Evolutionary conservation across 2,329 filamentous ascomycete genomes (phyloP).

Genomic region (Colletotrichum neosansevieriae): DNA sequence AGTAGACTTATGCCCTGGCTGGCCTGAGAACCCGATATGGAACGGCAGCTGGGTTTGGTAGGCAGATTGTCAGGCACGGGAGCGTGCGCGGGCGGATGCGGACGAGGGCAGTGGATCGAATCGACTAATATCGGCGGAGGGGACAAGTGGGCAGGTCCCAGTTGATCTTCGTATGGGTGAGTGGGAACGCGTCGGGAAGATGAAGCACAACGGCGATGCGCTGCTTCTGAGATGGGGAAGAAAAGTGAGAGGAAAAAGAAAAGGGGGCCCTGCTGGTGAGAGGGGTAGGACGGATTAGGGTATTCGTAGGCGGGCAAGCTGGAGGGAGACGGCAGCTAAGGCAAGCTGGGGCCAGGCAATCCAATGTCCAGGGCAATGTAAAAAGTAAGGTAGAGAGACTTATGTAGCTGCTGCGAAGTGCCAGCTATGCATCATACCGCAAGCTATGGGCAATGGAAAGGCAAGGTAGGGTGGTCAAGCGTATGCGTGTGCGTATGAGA

Average conservation of each 20-base stretch:
- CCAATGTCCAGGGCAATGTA: too few species aligned
- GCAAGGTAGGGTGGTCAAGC: neutral
- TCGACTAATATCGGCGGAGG: slow-evolving; percentile 26
- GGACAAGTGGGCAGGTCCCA: slow-evolving; percentile 34
- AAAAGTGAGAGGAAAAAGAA: neutral
- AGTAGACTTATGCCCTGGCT: slow-evolving; percentile 20
- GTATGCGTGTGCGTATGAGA: neutral
- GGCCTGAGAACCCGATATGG: slow-evolving; percentile 3
- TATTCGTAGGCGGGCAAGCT: slow-evolving; percentile 3
- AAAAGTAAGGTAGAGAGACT: too few species aligned
- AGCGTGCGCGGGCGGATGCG: slow-evolving; percentile 19
- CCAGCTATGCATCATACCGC: neutral
- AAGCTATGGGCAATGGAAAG: neutral
- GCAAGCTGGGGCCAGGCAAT: neutral
- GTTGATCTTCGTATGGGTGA: slow-evolving; percentile 29
- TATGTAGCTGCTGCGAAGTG: too few species aligned
- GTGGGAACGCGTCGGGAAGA: slow-evolving; percentile 24
- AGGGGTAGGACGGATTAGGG: neutral
- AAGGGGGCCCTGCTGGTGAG: neutral
- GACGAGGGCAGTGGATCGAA: slow-evolving; percentile 31
- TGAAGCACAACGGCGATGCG: slow-evolving; percentile 26
- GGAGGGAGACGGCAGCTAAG: neutral
- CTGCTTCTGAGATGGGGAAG: neutral
- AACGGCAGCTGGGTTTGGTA: slow-evolving; percentile 13
- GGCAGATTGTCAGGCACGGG: slow-evolving; percentile 32